Evolutionary conservation across 768 basidiomycete species (phyloP), one percentile per base, ranked within the genome.

Genomic region (Podaxis mareebaensis): DNA sequence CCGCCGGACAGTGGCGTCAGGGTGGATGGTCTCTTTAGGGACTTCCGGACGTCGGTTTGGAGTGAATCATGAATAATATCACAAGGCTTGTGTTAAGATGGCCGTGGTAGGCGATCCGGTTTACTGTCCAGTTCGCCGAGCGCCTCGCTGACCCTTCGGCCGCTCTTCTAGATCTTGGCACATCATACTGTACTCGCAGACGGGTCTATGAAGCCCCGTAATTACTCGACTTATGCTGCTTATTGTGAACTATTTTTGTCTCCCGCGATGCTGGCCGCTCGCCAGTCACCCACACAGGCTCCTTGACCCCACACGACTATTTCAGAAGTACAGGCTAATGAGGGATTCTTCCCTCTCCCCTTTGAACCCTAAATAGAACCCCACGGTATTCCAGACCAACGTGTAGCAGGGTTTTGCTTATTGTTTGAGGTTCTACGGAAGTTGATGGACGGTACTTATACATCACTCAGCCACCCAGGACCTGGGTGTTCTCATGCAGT

Each of bases 11-110:
- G 78, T 60, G 88, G 88, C 17, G 78, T 90, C 68, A 83, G 79
- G 2, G 85, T 90, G 55, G 87, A 90, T 71, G 84, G 82, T 63
- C 76, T 86, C 60, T 90, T 88, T 86, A 79, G 84, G 66, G 88
- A 90, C 69, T 80, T 86, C 73, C 83, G 85, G 60, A 85, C 86
- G 70, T 85, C 78, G 68, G 78, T 88, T 67, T 88, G 86, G 86
- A 80, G 80, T 64, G 84, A 86, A 58, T 73, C 79, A 65, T 73
- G 53, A 70, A 30, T 33, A 33, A 10, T n/a, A 7, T 30, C 4
- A n/a, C 3, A 52, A 30, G n/a, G 12, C 38, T 22, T 22, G 7
- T 40, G 5, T 20, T 20, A 13, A 40, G 11, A 15, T 13, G 3
- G 28, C 36, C 61, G 55, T 36, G 20, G 22, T 24, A 55, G 33